Conservation (phyloP, 2,329 filamentous ascomycete species). For the Hirsutella minnesotensis region DNA sequence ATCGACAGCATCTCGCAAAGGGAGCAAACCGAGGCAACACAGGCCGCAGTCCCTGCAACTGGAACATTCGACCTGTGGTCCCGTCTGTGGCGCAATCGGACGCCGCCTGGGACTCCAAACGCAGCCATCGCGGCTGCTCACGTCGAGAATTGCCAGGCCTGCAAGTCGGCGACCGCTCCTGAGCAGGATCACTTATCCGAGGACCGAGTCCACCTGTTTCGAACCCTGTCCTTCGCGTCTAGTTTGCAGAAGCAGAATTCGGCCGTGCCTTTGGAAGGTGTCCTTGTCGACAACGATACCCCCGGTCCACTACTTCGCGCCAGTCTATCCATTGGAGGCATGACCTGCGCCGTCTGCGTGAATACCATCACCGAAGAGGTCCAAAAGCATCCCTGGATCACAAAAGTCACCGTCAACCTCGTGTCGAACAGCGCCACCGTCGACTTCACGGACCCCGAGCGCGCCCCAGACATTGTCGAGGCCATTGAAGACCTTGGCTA, state of each 20-base stretch:
- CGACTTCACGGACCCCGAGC: slow-evolving; percentile 31
- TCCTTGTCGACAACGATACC: slow-evolving; percentile 10
- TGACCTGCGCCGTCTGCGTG: slow-evolving; percentile 62
- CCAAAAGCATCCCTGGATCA: slow-evolving; percentile 42
- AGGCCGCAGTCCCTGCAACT: slow-evolving; percentile 6
- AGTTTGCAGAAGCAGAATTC: slow-evolving; percentile 4
- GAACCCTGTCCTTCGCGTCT: slow-evolving; percentile 2
- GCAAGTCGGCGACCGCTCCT: slow-evolving; percentile 12
- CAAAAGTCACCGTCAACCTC: slow-evolving; percentile 48
- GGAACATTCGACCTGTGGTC: slow-evolving; percentile 18
- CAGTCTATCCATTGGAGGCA: slow-evolving; percentile 52
- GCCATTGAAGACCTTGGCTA: slow-evolving; percentile 54
- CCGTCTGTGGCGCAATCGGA: slow-evolving; percentile 16
- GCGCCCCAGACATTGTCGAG: slow-evolving; percentile 24
- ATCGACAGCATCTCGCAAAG: slow-evolving; percentile 10
- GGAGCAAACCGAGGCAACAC: slow-evolving; percentile 4
- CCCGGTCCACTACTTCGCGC: slow-evolving; percentile 29
- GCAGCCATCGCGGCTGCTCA: slow-evolving; percentile 18
- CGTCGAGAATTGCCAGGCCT: slow-evolving; percentile 25
- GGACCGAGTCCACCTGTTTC: slow-evolving; percentile 1
- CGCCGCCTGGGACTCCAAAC: slow-evolving; percentile 11
- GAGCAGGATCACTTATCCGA: slow-evolving; percentile 4
- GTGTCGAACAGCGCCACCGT: slow-evolving; percentile 56
- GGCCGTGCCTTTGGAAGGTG: slow-evolving; percentile 10
- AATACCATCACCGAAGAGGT: slow-evolving; percentile 51